Evolutionary conservation across 129 eudicot genomes (phyloP), one percentile per base, ranked within the genome.

Genomic region (Dittrichia graveolens): DNA sequence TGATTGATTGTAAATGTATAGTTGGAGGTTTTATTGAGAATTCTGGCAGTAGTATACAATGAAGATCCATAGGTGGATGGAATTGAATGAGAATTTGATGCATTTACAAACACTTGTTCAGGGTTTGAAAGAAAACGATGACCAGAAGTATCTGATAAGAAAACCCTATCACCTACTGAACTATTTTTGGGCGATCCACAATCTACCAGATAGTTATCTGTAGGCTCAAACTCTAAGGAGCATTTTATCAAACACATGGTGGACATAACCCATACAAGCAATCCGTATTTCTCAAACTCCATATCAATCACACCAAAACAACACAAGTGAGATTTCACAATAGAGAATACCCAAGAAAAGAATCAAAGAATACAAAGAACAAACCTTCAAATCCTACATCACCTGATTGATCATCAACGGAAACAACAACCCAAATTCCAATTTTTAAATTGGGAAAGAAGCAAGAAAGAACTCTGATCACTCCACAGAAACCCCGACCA

Each of bases 151-250:
- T 89, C 96, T 38, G 89, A 76, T 47, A 74, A 3, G 56, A 86
- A 89, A 15, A 84, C 72, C 52, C 89, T 77, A 67, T 55, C 62
- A 6, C 78, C 85, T 3, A 86, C 77, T 16, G 86, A 67, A 47
- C 50, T 82, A 69, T 86, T 78, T 16, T 14, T 61, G 42, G 47
- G 11, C n/a, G 92, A 89, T 60, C 96, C 96, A 72, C 92, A 81
- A 57, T 84, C 82, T n/a, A 89, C 19, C n/a, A 86, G 76, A 78
- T 83, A 84, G 79, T 86, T 86, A 75, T 89, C 96, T 35, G 12
- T 71, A 69, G 89, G 92, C 13, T 79, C 87, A 80, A 65, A 89
- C 54, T 48, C 81, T 47, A 74, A 67, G 63, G 89, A 81, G 60
- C 61, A 59, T 59, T 52, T 50, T n/a, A 89, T 77, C 79, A 89